Evolutionary conservation across 176 grass and related monocot species (phyloP), one percentile per base, ranked within the genome.

Genomic region (Juncus effusus): DNA sequence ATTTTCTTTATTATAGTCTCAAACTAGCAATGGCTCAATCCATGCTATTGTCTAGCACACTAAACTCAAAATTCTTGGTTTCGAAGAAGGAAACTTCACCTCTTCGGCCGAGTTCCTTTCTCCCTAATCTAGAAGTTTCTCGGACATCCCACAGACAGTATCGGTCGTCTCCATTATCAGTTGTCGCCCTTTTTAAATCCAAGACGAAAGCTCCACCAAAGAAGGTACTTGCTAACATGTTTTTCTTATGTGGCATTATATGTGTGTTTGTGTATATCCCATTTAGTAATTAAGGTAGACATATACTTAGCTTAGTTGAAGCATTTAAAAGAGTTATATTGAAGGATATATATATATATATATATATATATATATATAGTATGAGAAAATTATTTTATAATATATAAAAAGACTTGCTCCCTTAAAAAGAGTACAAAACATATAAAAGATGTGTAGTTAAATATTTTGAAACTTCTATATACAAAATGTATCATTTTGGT

Each of bases 31-130:
- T 93, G 88, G 94, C 85, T 36, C 85, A 84, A 82, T 92, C 88
- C 70, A 89, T 99, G 94, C 80, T 93, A 72, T 45, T 86, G 69
- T 89, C 88, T 45, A 79, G 88, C 72, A 73, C 73, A 65, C 65
- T 41, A 61, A 82, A 76, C 73, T 74, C 66, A 40, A 76, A 58
- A 58, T 56, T 73, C 44, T 39, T 70, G 51, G 59, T 39, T 38
- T 82, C 69, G 10, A 58, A 81, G 42, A 53, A 69, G n/a, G 60
- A 80, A 51, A 8, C 51, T 61, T 56, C 66, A 45, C 54, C 82
- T 54, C 65, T 59, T 36, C 64, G 76, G 38, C 19, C 83, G 28
- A 64, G 67, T 71, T 65, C 75, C 45, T 62, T 80, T 80, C 72
- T 73, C 77, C 53, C 69, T 44, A 58, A 68, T 19, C 13, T 63